Evolutionary conservation across 208 protist genomes (phyloP), one percentile per base, ranked within the genome.

Genomic region (Porcisia hertigi): DNA sequence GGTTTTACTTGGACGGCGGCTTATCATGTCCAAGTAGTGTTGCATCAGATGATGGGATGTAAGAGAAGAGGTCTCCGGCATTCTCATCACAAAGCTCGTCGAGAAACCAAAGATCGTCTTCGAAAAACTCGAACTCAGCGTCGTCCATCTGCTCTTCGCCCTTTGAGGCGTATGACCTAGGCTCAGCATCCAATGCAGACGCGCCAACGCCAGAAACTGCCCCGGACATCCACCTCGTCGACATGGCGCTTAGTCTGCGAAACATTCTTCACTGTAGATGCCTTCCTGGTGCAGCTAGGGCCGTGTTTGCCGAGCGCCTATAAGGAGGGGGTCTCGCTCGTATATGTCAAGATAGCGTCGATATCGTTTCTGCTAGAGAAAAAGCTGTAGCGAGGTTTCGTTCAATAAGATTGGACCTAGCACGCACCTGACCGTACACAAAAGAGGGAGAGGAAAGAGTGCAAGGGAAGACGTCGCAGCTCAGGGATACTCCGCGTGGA

Each of bases 81-180:
- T 81, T 83, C 64, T 94, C 92, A 60, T 89, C 88, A 60, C 88
- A 87, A 43, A 93, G 76, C 75, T 96, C 89, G 65, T 94, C 90
- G 20, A 96, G 85, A 72, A 96, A 96, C 69, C 82, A 83, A 55
- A 96, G 80, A 58, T 96, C 92, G 45, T 92, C 88, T 25, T 96
- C 85, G 62, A 92, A 92, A 64, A 92, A 87, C 66, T 90, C 86
- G 18, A 90, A 87, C 49, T 87, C 81, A 8, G 80, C 82, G 20
- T 78, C 85, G 39, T 88, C 86, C 6, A 64, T 64, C 14, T 70
- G 62, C 23, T 81, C 65, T 55, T 80, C 79, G 18, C 60, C 65
- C 54, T 77, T 73, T 2, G 79, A 55, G 0, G 79, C 69, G 79
- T 75, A 75, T 47, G 58, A 66, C 34, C 69, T 74, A 41, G 79